A percentile compares a stretch with the other conserved stretches of the same genome.
phyloP scores from a whole-genome alignment of 2,329 filamentous ascomycete genomes.

The Aspergillaceae sp. region DNA sequence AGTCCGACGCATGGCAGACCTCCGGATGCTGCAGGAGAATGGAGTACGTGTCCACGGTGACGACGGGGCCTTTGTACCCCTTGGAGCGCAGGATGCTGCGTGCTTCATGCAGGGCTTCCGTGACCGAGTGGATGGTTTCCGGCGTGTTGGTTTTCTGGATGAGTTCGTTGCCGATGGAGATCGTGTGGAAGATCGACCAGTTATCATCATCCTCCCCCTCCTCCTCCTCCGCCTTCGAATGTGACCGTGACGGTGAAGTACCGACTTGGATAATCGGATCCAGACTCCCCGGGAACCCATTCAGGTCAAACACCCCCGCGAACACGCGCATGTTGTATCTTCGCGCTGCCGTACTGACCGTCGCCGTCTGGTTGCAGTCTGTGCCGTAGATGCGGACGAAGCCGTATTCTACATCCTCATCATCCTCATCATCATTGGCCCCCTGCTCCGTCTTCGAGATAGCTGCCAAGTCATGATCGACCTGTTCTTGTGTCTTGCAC shows the following conservation, averaged over 20 bases:
- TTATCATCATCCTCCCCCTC: slow-evolving; percentile 33
- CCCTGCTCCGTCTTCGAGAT: not conserved
- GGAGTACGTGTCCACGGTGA: slow-evolving; percentile 71
- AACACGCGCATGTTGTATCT: slow-evolving; percentile 62
- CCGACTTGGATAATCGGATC: slow-evolving; percentile 52
- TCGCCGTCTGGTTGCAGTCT: slow-evolving; percentile 65
- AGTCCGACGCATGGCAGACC: slow-evolving; percentile 66
- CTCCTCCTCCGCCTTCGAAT: not conserved
- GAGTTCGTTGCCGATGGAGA: slow-evolving; percentile 73
- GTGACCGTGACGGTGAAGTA: slow-evolving; percentile 9
- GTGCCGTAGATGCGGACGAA: slow-evolving; percentile 69
- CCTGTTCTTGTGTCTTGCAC: slow-evolving; percentile 55
- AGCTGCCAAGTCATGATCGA: not conserved
- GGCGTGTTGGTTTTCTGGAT: slow-evolving; percentile 52
- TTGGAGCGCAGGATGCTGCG: slow-evolving; percentile 49
- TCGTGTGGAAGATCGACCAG: slow-evolving; percentile 61
- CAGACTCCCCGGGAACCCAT: slow-evolving; percentile 49
- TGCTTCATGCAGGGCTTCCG: slow-evolving; percentile 50
- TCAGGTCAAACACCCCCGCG: slow-evolving; percentile 62
- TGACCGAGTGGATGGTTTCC: slow-evolving; percentile 45
- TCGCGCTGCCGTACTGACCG: slow-evolving; percentile 55
- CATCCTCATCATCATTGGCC: too few relatives aligned
- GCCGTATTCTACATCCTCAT: slow-evolving; percentile 48
- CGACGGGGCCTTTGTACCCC: slow-evolving; percentile 65
- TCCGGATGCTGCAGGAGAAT: slow-evolving; percentile 57